Evolutionary conservation across 2,329 filamentous ascomycete species (phyloP), one percentile per base, ranked within the genome.

Genomic region (Beauveria pseudobassiana): DNA sequence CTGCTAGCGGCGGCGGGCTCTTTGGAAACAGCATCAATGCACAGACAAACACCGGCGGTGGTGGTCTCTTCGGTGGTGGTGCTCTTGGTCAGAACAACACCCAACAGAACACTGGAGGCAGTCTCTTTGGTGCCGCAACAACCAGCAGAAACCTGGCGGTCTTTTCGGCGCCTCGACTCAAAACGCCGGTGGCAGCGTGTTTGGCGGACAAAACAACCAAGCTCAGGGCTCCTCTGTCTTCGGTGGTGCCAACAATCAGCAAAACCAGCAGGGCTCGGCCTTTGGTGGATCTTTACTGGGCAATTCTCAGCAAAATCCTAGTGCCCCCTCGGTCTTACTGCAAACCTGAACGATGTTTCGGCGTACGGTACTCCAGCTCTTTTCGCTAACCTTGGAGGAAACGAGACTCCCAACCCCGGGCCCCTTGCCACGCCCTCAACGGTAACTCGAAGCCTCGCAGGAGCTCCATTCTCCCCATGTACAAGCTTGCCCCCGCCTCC

Each of bases 391-490:
- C 78, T 97, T 18, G 80, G 80, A 67, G 81, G 71, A 71, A 86
- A 70, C 76, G 90, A 76, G 77, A 77, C 79, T 59, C 82, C 74
- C 73, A 92, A 92, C 69, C 90, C 92, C 3, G 95, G 95, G 2
- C 95, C 96, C 3, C 82, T 99, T 65, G 95, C 93, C 9, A 98
- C 93, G 0, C 95, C 96, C 81, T 98, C 14, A 89, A 87, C 9
- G 88, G 87, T 65, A 87, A 86, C 73, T 77, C 78, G 43, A 93
- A 91, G 76, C 82, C 87, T 62, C 90, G 90, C 74, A 89, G 91
- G 72, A 87, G 84, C 65, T 88, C 90, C 10, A 89, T 93, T 49
- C 76, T 96, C 59, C 92, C 92, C 3, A 87, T 95, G 71, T 92
- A 93, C 78, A 95, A 93, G 76, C 82, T 96, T 66, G 93, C 91